Base-by-base conservation (phyloP, 768 basidiomycete species). In the Clavulina sp. region DNA sequence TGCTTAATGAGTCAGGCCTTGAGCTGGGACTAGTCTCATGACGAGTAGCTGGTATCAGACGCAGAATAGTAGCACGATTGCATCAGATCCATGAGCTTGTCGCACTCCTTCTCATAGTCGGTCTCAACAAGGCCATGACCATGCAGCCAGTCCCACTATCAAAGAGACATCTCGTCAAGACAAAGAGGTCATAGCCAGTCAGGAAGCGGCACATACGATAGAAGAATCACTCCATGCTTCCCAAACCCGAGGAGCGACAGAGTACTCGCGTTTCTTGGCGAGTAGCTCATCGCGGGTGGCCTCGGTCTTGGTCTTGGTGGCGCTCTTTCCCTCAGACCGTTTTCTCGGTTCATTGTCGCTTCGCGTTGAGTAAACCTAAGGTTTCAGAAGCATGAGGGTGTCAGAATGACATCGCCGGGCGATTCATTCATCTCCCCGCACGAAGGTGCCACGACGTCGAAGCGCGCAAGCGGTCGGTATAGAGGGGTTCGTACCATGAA, bases 151-250 rank as follows among this genome's bases (percentile, higher is more conserved):
- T 81, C 69, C 52, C 80, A 78, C 84, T 86, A 54, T 5, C 52
- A 5, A 19, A 13, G 3, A 9, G 0, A 3, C 7, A 23, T 34
- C 13, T 16, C 43, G 9, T 24, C 9, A 46, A 9, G 43, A 13
- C 43, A 46, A 46, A 46, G 43, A 46, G 26, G 9, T 9, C 19
- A 19, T 9, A 38, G 9, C 9, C 19, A 38, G 19, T 48, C 7
- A n/a, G 23, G 48, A 32, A 7, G 32, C 23, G 3, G 48, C 24
- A 62, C 78, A 48, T 55, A 84, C 83, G 48, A 91, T 76, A 62
- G 85, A 84, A 2, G 77, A 80, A 61, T 85, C 81, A 50, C 79
- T 80, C 92, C 93, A 97, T 2, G 78, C 75, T 21, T 84, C 70
- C 77, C 84, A 97, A 33, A 82, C 64, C 2, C 83, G 82, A 51